These are phyloP conservation scores for Monosporascus sp. DNA, from an alignment of 2,329 filamentous ascomycete genomes.

Conservation along the genomic window DNA sequence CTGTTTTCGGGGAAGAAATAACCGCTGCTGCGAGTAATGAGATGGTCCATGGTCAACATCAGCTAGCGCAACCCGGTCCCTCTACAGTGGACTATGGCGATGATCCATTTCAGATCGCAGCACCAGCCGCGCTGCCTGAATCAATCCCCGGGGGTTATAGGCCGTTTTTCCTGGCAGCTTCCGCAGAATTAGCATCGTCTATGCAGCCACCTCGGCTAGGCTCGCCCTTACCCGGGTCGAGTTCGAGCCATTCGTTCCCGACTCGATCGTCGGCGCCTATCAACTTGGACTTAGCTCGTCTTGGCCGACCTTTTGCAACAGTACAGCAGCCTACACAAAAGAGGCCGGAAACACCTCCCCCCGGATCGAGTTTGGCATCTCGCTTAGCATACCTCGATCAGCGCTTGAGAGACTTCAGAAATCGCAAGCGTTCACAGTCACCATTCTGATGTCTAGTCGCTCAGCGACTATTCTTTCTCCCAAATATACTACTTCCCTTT, in stretches of 20 bases:
- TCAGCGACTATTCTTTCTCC: conserved; percentile 5
- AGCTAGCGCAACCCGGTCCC: background rate
- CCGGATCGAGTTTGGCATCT: conserved; percentile 39
- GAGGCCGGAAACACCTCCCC: conserved; percentile 26
- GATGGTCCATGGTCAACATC: conserved; percentile 4
- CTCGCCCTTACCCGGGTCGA: conserved; percentile 50
- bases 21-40: conserved; percentile 1
- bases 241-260: conserved; percentile 55
- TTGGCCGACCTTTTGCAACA: conserved; percentile 51
- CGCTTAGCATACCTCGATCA: conserved; percentile 55
- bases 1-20: conserved; percentile 42
- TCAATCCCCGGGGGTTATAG: too few species aligned
- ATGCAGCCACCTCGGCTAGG: conserved; percentile 45
- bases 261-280: conserved; percentile 45
- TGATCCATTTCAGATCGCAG: conserved; percentile 2
- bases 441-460: conserved; percentile 33
- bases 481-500: conserved; percentile 10
- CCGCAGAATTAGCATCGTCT: conserved; percentile 22
- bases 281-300: conserved; percentile 37
- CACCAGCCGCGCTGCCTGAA: too few species aligned
- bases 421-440: conserved; percentile 43
- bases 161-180: background rate
- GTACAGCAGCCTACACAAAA: conserved; percentile 42
- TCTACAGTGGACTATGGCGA: background rate
- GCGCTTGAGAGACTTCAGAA: conserved; percentile 49